Conservation (phyloP, 1,284 basidiomycete genomes). For the Malassezia pachydermatis region DNA sequence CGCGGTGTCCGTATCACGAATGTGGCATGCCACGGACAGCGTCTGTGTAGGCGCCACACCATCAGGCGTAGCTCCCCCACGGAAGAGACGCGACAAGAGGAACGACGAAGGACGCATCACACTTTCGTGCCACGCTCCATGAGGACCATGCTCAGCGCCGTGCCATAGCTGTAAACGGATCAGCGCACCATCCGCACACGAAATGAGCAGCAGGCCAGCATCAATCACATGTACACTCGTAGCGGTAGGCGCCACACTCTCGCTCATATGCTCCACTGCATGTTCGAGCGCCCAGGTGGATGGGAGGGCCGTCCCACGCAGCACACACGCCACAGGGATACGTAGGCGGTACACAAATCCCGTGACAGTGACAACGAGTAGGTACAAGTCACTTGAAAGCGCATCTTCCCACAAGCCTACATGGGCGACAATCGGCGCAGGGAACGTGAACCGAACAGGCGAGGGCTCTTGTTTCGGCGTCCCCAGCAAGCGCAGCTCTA, state of each 20-base stretch:
- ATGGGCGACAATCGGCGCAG: constrained; percentile 26
- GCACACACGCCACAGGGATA: constrained; percentile 22
- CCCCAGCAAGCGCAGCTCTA: constrained; percentile 23
- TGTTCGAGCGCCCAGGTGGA: constrained; percentile 29
- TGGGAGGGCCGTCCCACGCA: constrained; percentile 20
- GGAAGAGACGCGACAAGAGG: constrained; percentile 37
- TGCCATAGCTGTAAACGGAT: constrained; percentile 29
- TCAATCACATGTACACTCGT: constrained; percentile 27
- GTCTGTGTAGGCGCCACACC: constrained; percentile 23
- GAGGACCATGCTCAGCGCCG: constrained; percentile 14
- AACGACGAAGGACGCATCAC: constrained; percentile 32
- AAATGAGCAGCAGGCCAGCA: constrained; percentile 28
- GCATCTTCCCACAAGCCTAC: constrained; percentile 27
- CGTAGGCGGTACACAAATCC: constrained; percentile 30
- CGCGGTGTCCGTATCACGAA: constrained; percentile 21
- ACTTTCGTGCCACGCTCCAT: constrained; percentile 28
- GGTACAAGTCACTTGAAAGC: constrained; percentile 19
- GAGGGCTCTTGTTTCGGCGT: neutral
- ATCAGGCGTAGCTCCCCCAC: constrained; percentile 21
- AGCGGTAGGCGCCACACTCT: constrained; percentile 17
- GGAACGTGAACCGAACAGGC: constrained; percentile 26
- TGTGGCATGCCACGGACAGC: constrained; percentile 26
- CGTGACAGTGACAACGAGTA: constrained; percentile 28
- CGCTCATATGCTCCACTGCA: constrained; percentile 21
- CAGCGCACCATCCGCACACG: constrained; percentile 35